These are phyloP conservation scores for Chaetomium tenue DNA, from an alignment of 495 filamentous ascomycete species.

Conservation along the genomic window DNA sequence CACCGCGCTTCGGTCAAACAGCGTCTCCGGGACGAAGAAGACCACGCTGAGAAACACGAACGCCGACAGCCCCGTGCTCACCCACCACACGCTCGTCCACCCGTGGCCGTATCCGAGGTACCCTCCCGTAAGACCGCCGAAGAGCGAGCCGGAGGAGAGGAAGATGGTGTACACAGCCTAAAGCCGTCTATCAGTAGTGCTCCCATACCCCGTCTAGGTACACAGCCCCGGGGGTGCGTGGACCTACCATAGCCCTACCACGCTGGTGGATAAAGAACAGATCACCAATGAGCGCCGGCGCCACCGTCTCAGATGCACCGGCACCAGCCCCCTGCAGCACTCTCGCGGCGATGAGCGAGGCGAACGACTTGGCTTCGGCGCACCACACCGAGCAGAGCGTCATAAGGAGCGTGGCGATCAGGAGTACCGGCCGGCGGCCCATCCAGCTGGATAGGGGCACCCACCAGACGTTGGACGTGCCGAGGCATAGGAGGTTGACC, in stretches of 20 bases:
- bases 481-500: conserved; percentile 6
- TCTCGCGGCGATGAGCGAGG: neutral
- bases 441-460: conserved; percentile 15
- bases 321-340: conserved; percentile 1
- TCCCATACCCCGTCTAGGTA: neutral
- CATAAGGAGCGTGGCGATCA: conserved; percentile 13
- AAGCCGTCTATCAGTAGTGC: neutral
- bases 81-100: conserved; percentile 10
- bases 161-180: conserved; percentile 17
- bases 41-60: conserved; percentile 6
- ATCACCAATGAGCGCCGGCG: conserved; percentile 4
- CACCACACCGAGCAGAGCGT: conserved; percentile 9
- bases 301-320: conserved; percentile 5
- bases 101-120: conserved; percentile 8
- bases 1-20: neutral
- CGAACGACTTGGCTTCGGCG: neutral
- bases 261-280: conserved; percentile 13
- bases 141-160: neutral
- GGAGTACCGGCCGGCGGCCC: conserved; percentile 7
- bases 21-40: conserved; percentile 9
- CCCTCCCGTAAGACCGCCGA: conserved; percentile 1
- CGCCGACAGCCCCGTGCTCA: conserved; percentile 1
- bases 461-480: conserved; percentile 11
- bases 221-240: neutral
- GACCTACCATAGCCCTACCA: conserved; percentile 8